Base-by-base conservation (phyloP, 352 stramenopile species). In the Pythium apleroticum region DNA sequence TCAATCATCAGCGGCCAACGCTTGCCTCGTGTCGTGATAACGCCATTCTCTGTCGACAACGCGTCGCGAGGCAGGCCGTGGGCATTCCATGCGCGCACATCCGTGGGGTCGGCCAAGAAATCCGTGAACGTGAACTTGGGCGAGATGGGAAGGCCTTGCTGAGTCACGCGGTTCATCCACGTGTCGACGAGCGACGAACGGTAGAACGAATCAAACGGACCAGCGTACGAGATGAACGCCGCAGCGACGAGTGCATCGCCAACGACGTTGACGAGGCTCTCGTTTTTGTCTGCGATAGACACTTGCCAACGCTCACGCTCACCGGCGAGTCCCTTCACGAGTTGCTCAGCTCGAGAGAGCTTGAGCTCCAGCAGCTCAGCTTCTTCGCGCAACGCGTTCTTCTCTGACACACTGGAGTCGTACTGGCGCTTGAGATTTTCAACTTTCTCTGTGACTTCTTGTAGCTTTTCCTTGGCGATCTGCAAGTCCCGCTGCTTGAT, bases 1-100 rank as follows among this genome's bases (percentile, higher is more conserved):
- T 99, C 96, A 54, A 99, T 98, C 95, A 99, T 98, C 9, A 99
- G 81, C n/a, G 96, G 96, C 96, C 96, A 99, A 1, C 96, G 78
- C 53, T 94, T 95, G 14, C 93, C 90, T 35, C 91, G 79, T 3
- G 92, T 98, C 22, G 96, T 96, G 64, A 99, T 98, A 30, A 99
- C 95, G 22, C 95, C 96, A 53, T 99, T 99, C 60, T 99, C 96
- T 1, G 94, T 98, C 4, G 84, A 97, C 17, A 99, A 81, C 8
- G 93, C 79, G 55, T 99, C 96, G 8, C 84, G 89, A 0, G 96
- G 96, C 1, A 99, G 66, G 0, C 96, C 93, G 52, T 98, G 89
- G 0, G 97, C 96, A 63, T 99, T 98, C 96, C 96, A 99, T 28
- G 86, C 88, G 14, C 95, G 75, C 1, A 99, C 95, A 65, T 98